phyloP scores from a whole-genome alignment of 495 filamentous ascomycete genomes.

The Hypoxylon cercidicola region DNA sequence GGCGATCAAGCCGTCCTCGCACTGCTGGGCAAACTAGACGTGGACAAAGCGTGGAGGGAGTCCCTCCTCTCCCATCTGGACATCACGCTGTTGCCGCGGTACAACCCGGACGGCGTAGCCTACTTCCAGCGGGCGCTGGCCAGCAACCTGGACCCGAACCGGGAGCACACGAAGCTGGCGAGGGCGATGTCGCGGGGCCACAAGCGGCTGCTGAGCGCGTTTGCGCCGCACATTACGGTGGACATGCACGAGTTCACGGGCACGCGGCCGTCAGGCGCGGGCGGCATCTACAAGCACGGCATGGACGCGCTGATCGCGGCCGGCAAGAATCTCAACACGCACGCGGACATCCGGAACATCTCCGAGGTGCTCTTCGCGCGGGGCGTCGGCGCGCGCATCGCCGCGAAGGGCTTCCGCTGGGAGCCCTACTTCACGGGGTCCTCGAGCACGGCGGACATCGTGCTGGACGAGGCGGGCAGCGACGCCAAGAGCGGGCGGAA shows the following conservation, averaged over 20 bases:
- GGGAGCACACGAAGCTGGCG: slow-evolving; percentile 47
- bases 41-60: slow-evolving; percentile 27
- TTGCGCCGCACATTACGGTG: slow-evolving; percentile 45
- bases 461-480: slow-evolving; percentile 46
- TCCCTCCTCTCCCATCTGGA: slow-evolving; percentile 34
- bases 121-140: slow-evolving; percentile 49
- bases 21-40: slow-evolving; percentile 44
- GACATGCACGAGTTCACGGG: slow-evolving; percentile 51
- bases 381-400: slow-evolving; percentile 34
- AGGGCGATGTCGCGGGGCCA: slow-evolving; percentile 46
- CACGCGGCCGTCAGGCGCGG: slow-evolving; percentile 11
- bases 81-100: slow-evolving; percentile 43
- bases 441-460: slow-evolving; percentile 20
- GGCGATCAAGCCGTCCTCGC: slow-evolving; percentile 43
- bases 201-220: slow-evolving; percentile 45
- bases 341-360: slow-evolving; percentile 46
- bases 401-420: slow-evolving; percentile 42
- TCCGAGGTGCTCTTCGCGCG: slow-evolving; percentile 46
- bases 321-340: slow-evolving; percentile 50
- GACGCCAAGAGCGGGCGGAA: slow-evolving; percentile 49
- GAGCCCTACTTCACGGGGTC: slow-evolving; percentile 48
- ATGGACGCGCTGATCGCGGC: slow-evolving; percentile 49
- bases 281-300: slow-evolving; percentile 43
- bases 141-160: slow-evolving; percentile 49
- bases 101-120: slow-evolving; percentile 45